Conservation (phyloP, 2,329 filamentous ascomycete genomes). For the Scedosporium boydii region DNA sequence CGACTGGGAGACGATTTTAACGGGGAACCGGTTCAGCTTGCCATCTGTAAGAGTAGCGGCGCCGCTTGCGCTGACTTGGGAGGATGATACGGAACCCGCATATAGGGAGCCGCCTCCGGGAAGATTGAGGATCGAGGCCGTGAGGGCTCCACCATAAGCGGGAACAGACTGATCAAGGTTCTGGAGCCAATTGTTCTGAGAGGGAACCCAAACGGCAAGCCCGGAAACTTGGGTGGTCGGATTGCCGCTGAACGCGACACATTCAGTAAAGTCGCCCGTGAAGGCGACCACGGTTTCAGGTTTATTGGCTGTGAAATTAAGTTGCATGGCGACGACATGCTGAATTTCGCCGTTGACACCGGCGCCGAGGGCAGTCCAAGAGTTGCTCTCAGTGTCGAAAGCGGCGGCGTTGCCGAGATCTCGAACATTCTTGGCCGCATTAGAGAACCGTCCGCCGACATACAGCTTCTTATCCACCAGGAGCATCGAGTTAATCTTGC, state of each 20-base stretch:
- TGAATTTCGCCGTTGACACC: conserved; percentile 75
- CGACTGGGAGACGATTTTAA: conserved; percentile 38
- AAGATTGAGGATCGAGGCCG: conserved; percentile 56
- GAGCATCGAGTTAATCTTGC: conserved; percentile 63
- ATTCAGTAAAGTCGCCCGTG: conserved; percentile 67
- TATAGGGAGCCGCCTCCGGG: conserved; percentile 58
- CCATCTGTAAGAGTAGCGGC: conserved; percentile 54
- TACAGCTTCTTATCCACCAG: conserved; percentile 60
- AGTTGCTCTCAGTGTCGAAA: conserved; percentile 58
- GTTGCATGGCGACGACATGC: conserved; percentile 62
- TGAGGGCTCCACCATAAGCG: conserved; percentile 62
- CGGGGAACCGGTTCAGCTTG: conserved; percentile 44
- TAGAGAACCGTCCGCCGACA: conserved; percentile 76
- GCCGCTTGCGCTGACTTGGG: conserved; percentile 62
- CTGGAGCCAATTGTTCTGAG: conserved; percentile 75
- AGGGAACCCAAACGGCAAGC: conserved; percentile 89
- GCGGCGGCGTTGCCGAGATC: conserved; percentile 67
- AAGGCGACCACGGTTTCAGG: conserved; percentile 69
- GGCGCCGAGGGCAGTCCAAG: conserved; percentile 72
- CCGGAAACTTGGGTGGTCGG: conserved; percentile 55
- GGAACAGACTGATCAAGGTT: conserved; percentile 60
- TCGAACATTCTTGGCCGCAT: conserved; percentile 53
- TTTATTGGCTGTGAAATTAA: conserved; percentile 64
- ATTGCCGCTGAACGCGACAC: conserved; percentile 59
- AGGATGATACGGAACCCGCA: conserved; percentile 73